Evolutionary conservation across 805 yeast genomes (phyloP).

Genomic region (Pichia nakasei): DNA sequence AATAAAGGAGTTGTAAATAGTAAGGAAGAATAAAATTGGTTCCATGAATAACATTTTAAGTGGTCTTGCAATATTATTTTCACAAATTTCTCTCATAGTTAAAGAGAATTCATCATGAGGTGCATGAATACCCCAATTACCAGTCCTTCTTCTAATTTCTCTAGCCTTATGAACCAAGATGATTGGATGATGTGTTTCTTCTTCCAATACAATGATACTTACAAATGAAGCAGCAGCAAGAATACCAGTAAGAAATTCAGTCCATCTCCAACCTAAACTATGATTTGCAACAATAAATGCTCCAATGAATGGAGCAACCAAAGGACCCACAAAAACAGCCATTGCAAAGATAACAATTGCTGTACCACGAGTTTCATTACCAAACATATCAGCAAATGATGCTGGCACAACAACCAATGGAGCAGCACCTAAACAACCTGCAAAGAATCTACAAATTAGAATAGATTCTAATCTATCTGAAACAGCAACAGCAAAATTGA

Average conservation of each 20-base stretch:
- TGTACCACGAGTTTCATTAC: slow-evolving; percentile 57
- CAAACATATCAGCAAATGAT: slow-evolving; percentile 73
- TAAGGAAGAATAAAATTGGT: slow-evolving; percentile 61
- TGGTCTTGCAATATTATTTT: slow-evolving; percentile 62
- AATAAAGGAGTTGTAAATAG: slow-evolving; percentile 67
- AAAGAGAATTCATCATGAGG: slow-evolving; percentile 60
- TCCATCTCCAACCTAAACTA: slow-evolving; percentile 79
- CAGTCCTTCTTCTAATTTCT: slow-evolving; percentile 53
- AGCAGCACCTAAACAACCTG: slow-evolving; percentile 77
- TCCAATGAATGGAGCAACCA: slow-evolving; percentile 73
- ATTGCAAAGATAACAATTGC: slow-evolving; percentile 66
- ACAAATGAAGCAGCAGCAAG: slow-evolving; percentile 35
- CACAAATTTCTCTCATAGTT: slow-evolving; percentile 47
- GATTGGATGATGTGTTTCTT: slow-evolving; percentile 68
- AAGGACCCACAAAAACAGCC: slow-evolving; percentile 72
- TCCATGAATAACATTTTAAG: slow-evolving; percentile 56
- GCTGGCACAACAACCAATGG: slow-evolving; percentile 85
- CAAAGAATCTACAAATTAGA: slow-evolving; percentile 68
- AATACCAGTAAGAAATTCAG: slow-evolving; percentile 61
- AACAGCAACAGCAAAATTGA: slow-evolving; percentile 69
- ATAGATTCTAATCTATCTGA: slow-evolving; percentile 72
- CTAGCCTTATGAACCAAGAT: slow-evolving; percentile 56
- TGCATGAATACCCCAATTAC: slow-evolving; percentile 78
- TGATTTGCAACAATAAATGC: slow-evolving; percentile 49
- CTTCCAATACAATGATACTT: slow-evolving; percentile 35